Evolutionary conservation across 2,329 filamentous ascomycete genomes (phyloP).

Genomic region (Botrytis paeoniae): DNA sequence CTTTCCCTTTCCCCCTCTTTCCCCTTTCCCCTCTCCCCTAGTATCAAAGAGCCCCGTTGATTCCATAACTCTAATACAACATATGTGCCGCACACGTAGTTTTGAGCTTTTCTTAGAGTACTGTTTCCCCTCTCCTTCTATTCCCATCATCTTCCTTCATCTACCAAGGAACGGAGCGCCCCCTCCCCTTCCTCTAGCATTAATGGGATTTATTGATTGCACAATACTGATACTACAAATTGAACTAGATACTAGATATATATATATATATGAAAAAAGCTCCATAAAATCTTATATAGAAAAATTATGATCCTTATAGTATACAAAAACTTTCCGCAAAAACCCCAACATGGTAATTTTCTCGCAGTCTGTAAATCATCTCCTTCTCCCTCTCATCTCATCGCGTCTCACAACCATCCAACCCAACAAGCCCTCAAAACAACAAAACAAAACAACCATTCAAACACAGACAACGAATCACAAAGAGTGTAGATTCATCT

Average conservation of each 20-base stretch:
- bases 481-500: not conserved
- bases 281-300: not conserved
- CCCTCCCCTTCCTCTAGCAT: not conserved
- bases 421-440: not conserved
- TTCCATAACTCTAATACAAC: too few species aligned
- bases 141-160: not conserved
- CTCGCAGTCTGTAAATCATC: not conserved
- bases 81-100: not conserved
- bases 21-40: too few species aligned
- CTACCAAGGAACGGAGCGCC: not conserved
- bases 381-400: not conserved
- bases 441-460: not conserved
- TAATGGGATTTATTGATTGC: fast-evolving
- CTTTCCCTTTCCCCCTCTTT: too few species aligned
- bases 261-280: not conserved
- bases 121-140: too few species aligned
- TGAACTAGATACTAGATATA: not conserved
- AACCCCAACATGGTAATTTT: not conserved
- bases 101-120: not conserved
- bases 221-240: not conserved
- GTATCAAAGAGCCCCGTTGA: too few species aligned
- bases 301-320: too few species aligned
- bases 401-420: not conserved
- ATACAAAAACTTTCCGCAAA: not conserved
- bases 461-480: not conserved